phyloP scores from a whole-genome alignment of 345 rosid species.

The Dipteronia sinensis region DNA sequence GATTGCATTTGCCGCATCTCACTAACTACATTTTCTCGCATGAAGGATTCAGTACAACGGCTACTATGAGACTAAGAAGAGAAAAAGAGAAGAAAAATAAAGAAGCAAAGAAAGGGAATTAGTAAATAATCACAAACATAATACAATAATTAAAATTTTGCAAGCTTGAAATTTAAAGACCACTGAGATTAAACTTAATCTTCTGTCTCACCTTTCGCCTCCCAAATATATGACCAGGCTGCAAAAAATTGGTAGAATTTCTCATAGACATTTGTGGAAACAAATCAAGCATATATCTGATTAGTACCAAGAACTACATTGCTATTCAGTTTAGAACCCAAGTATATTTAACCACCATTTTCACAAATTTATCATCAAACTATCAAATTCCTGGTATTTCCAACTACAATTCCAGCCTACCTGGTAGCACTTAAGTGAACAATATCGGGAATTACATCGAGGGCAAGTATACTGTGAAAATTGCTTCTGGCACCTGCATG shows the following conservation, averaged over 20 bases:
- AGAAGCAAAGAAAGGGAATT: background rate
- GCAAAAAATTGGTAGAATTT: background rate
- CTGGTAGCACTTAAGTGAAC: conserved; percentile 81
- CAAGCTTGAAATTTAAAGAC: too few relatives aligned
- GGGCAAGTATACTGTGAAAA: conserved; percentile 95
- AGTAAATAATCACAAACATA: background rate
- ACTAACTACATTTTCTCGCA: conserved; percentile 82
- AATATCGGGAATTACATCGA: conserved; percentile 87
- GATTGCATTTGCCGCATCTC: conserved; percentile 70
- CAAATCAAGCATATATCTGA: background rate
- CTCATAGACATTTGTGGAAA: background rate
- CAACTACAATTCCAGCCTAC: conserved; percentile 23
- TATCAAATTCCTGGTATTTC: background rate
- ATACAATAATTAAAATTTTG: background rate
- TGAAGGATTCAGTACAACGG: conserved; percentile 91
- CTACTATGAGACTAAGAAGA: conserved; percentile 66
- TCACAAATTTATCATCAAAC: background rate
- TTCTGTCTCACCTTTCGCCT: too few relatives aligned
- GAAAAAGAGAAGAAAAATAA: background rate
- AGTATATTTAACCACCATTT: too few relatives aligned
- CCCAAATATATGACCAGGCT: background rate
- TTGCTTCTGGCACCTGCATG: conserved; percentile 76
- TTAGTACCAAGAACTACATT: background rate
- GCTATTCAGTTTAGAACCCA: too few relatives aligned
- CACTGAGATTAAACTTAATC: too few relatives aligned